These are phyloP conservation scores for Mycena rosella DNA, from an alignment of 768 basidiomycete species.

Conservation along the genomic window DNA sequence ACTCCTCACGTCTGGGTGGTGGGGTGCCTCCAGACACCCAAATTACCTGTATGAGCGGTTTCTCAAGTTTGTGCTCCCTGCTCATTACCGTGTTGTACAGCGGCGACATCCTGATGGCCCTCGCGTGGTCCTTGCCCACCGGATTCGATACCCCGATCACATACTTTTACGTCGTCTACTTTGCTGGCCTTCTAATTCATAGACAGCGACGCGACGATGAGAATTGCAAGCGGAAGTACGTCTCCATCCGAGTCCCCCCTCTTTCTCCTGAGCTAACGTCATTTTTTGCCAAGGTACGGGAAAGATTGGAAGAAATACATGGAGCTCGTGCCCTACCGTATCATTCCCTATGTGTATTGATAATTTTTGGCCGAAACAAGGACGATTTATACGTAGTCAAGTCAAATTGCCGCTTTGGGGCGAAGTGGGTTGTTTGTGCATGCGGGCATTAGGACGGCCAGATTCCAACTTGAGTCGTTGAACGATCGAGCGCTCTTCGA, in stretches of 20 bases:
- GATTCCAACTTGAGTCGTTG: too few relatives aligned
- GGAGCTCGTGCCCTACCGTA: constrained; percentile 76
- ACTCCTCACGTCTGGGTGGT: constrained; percentile 95
- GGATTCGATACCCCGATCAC: constrained; percentile 94
- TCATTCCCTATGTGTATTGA: constrained; percentile 79
- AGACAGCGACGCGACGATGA: constrained; percentile 93
- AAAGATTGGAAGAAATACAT: constrained; percentile 86
- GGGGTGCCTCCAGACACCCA: constrained; percentile 94
- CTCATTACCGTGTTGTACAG: constrained; percentile 48
- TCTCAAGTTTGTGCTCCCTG: not conserved
- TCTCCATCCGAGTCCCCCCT: not conserved
- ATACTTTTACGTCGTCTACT: constrained; percentile 94
- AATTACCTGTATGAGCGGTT: constrained; percentile 77
- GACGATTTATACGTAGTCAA: too few relatives aligned
- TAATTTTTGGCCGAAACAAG: too few relatives aligned
- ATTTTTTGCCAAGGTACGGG: constrained; percentile 72
- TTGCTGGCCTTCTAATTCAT: constrained; percentile 89
- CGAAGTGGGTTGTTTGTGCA: too few relatives aligned
- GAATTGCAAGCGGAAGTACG: constrained; percentile 87
- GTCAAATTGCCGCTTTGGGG: too few relatives aligned
- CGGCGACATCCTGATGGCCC: constrained; percentile 88
- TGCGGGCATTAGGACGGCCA: too few relatives aligned
- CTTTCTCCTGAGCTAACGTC: constrained; percentile 6
- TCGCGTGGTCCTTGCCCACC: constrained; percentile 94
- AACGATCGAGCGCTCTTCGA: too few relatives aligned